phyloP scores from a whole-genome alignment of 2,329 filamentous ascomycete species.

The Colletotrichum shisoi region DNA sequence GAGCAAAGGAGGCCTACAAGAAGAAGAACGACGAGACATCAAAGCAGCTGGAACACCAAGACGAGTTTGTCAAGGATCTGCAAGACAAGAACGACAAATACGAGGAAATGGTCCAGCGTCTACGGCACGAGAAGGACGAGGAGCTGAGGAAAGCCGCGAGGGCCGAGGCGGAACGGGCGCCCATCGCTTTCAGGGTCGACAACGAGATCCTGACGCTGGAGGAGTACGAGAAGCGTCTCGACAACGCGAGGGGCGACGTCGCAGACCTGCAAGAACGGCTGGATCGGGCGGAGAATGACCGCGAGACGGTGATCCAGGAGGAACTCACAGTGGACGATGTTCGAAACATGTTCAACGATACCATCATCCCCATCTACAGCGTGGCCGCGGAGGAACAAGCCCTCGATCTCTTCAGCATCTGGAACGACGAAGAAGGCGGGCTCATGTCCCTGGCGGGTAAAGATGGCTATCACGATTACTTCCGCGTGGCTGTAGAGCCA shows the following conservation, averaged over 20 bases:
- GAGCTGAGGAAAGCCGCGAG: neutral
- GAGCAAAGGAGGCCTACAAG: neutral
- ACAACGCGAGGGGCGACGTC: constrained; percentile 22
- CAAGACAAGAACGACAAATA: neutral
- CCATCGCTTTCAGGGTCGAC: constrained; percentile 14
- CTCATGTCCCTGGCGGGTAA: neutral
- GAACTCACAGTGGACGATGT: constrained; percentile 3
- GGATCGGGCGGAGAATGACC: neutral
- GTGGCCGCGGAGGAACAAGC: neutral
- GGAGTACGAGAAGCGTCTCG: constrained; percentile 23
- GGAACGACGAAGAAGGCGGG: constrained; percentile 10
- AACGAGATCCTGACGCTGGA: constrained; percentile 2
- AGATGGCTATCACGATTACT: constrained; percentile 6
- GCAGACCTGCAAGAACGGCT: constrained; percentile 3
- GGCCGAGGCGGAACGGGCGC: neutral
- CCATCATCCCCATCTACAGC: neutral
- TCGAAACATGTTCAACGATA: neutral
- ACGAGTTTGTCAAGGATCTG: neutral
- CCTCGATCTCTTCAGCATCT: neutral
- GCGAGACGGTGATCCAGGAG: neutral
- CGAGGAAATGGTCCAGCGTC: neutral
- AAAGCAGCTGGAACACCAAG: neutral
- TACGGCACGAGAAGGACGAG: neutral
- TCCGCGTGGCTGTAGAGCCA: neutral
- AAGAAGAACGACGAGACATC: neutral